Evolutionary conservation across 305 asterid species (phyloP).

Genomic region (Fraxinus nigra): DNA sequence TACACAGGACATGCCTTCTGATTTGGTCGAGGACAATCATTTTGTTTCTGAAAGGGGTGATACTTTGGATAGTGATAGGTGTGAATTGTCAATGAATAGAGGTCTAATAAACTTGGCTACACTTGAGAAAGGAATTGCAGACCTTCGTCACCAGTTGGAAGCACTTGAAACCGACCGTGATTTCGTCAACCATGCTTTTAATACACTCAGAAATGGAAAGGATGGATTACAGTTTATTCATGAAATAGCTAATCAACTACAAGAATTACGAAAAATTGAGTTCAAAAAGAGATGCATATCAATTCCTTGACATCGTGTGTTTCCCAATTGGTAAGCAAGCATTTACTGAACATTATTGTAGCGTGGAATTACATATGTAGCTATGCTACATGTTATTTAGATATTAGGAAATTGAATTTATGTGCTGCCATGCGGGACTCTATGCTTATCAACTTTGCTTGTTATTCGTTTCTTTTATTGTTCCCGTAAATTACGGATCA

Average conservation of each 20-base stretch:
- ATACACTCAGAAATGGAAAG: slow-evolving; percentile 37
- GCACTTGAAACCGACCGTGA: slow-evolving; percentile 44
- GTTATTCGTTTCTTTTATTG: background rate
- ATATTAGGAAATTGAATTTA: background rate
- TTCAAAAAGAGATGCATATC: slow-evolving; percentile 31
- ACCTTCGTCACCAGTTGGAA: slow-evolving; percentile 39
- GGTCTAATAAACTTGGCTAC: slow-evolving; percentile 21
- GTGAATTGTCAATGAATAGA: slow-evolving; percentile 16
- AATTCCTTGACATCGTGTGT: slow-evolving; percentile 22
- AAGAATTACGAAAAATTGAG: slow-evolving; percentile 39
- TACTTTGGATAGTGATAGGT: slow-evolving; percentile 11
- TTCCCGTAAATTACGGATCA: background rate
- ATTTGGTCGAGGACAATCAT: slow-evolving; percentile 28
- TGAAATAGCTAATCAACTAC: slow-evolving; percentile 44
- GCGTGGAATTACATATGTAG: background rate
- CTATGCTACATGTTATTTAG: background rate
- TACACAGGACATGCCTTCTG: slow-evolving; percentile 13
- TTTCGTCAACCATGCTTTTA: slow-evolving; percentile 44
- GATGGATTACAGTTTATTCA: slow-evolving; percentile 42
- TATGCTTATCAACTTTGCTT: background rate
- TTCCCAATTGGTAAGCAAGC: slow-evolving; percentile 29
- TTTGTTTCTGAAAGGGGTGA: slow-evolving; percentile 17
- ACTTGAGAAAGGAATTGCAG: slow-evolving; percentile 33
- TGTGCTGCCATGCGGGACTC: background rate
- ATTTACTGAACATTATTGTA: background rate